Percentiles rank a stretch among this genome's conserved stretches.
These are phyloP conservation scores for Populus euphratica DNA, from an alignment of 345 rosid genomes.

Conservation along the genomic window DNA sequence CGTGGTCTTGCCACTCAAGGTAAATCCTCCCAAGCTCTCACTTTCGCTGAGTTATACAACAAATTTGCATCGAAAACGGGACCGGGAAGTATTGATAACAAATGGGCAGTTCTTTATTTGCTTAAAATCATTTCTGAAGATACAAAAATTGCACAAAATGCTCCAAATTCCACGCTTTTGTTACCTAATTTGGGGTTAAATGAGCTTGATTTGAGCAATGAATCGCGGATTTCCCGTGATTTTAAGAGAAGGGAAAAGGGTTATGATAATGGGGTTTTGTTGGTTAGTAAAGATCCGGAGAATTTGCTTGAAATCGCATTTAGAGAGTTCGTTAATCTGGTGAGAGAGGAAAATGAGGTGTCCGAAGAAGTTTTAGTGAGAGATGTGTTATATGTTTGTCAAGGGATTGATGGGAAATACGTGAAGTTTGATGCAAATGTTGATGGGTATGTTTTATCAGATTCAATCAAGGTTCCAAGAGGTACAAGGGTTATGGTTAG, in stretches of 20 bases:
- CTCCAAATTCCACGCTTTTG: conserved; percentile 38
- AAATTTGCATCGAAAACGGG: conserved; percentile 84
- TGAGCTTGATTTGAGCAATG: conserved; percentile 29
- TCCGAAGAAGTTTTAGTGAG: conserved; percentile 81
- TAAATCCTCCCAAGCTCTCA: conserved; percentile 82
- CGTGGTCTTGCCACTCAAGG: conserved; percentile 89
- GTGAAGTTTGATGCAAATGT: conserved; percentile 56
- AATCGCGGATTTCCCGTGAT: conserved; percentile 27
- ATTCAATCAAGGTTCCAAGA: conserved; percentile 60
- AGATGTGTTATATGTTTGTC: conserved; percentile 88
- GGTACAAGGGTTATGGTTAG: conserved; percentile 66
- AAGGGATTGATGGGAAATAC: conserved; percentile 89
- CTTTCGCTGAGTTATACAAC: conserved; percentile 74
- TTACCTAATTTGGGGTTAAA: conserved; percentile 57
- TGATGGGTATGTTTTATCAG: conserved; percentile 69
- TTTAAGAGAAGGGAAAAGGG: conserved; percentile 38
- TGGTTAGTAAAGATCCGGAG: conserved; percentile 69
- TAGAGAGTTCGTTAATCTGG: conserved; percentile 63
- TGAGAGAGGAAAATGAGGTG: conserved; percentile 85
- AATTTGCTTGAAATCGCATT: conserved; percentile 75
- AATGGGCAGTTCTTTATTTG: conserved; percentile 87
- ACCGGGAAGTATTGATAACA: conserved; percentile 78
- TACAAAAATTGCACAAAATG: conserved; percentile 35
- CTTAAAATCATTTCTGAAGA: conserved; percentile 80
- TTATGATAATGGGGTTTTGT: conserved; percentile 68